Evolutionary conservation across 257 asterid genomes (phyloP).

Genomic region (Penstemon newberryi): DNA sequence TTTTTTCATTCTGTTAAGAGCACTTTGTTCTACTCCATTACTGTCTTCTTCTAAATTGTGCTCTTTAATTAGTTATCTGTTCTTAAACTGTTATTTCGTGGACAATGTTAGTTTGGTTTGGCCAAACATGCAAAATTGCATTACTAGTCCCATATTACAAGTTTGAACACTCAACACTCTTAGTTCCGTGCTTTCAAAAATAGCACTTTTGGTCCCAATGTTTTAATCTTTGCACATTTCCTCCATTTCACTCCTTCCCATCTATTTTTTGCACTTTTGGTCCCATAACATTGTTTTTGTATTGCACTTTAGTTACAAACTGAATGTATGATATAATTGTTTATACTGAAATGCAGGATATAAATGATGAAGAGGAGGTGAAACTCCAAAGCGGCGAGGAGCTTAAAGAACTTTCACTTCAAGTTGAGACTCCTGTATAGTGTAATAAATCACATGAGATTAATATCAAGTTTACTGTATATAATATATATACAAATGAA

Average conservation of each 20-base stretch:
- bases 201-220: not conserved
- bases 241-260: not conserved
- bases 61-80: too few species aligned
- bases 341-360: constrained; percentile 43
- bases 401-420: constrained; percentile 29
- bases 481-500: constrained; percentile 49
- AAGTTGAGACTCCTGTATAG: constrained; percentile 34
- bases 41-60: not conserved
- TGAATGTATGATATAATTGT: not conserved
- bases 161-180: too few species aligned
- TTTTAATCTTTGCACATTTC: not conserved
- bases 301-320: not conserved
- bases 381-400: constrained; percentile 44
- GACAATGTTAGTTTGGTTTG: too few species aligned
- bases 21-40: not conserved
- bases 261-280: not conserved
- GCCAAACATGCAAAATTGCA: too few species aligned
- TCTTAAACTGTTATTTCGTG: too few species aligned
- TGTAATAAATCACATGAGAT: not conserved
- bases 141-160: too few species aligned
- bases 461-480: constrained; percentile 35
- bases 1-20: not conserved
- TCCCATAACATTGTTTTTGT: not conserved
- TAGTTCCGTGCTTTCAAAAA: not conserved
- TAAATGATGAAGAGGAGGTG: constrained; percentile 34